phyloP scores from a whole-genome alignment of 306 rosid genomes.

The Prunus kanzakura region DNA sequence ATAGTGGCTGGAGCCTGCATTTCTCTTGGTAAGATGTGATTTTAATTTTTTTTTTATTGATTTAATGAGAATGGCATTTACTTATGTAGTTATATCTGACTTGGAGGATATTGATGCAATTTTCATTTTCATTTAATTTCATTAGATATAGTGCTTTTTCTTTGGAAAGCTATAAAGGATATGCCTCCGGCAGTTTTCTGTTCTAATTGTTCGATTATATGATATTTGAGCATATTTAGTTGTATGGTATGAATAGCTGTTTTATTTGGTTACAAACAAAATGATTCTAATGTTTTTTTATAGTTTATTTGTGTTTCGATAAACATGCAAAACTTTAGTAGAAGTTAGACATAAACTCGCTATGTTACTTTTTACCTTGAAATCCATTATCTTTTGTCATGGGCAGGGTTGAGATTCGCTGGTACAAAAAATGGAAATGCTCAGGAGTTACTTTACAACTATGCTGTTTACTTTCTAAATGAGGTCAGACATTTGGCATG shows the following conservation, averaged over 20 bases:
- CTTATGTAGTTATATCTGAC: neutral
- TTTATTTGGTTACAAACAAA: neutral
- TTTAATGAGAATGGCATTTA: neutral
- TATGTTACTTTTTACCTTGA: slow-evolving; percentile 18
- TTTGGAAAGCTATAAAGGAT: neutral
- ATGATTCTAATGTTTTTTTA: neutral
- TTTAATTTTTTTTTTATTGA: neutral
- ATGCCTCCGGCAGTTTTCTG: neutral
- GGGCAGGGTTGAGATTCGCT: slow-evolving; percentile 82
- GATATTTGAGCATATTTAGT: neutral
- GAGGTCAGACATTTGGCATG: slow-evolving; percentile 54
- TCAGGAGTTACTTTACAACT: slow-evolving; percentile 76
- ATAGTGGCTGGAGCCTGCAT: slow-evolving; percentile 93
- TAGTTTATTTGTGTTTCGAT: neutral
- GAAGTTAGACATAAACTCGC: neutral
- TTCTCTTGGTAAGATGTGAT: slow-evolving; percentile 65
- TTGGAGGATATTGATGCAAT: neutral
- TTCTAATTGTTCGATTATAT: neutral
- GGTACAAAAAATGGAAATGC: slow-evolving; percentile 85
- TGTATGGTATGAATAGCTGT: neutral
- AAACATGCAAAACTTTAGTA: neutral
- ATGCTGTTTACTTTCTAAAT: slow-evolving; percentile 78
- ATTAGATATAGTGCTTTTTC: neutral
- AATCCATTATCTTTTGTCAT: slow-evolving; percentile 18
- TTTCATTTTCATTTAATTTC: neutral